Evolutionary conservation across 345 rosid species (phyloP), one percentile per base, ranked within the genome.

Genomic region (Populus euphratica): DNA sequence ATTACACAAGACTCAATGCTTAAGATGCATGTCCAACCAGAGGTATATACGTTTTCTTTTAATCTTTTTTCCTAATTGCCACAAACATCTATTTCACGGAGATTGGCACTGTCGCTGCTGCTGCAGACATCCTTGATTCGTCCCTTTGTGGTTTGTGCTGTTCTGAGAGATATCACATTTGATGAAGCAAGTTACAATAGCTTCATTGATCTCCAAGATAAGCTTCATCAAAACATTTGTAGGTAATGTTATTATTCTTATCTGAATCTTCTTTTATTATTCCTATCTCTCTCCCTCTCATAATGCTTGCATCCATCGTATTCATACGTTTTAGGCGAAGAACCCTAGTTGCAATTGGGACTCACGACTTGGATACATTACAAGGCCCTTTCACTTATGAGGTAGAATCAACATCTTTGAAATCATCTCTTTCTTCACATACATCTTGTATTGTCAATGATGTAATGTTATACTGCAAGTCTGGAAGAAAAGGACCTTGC

Each of bases 181-280:
- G 91, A 93, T 74, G 94, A 96, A 84, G 94, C 91, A 39, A 91
- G 90, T 23, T 92, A 93, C 81, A 92, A 94, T 80, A 96, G 99
- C 87, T 96, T 96, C 79, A 93, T 93, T 64, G 97, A 94, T 84
- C 95, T 96, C 70, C 99, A 96, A 86, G 99, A 96, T 66, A 96
- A 92, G 90, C 91, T 96, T 68, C 98, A 93, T 86, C 95, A 93
- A 74, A 96, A 94, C 78, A 93, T 96, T 27, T 96, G 97, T 86
- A 85, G 98, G 99, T 92, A 90, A 69, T 78, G 0, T 49, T 62
- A 9, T 49, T 52, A 44, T 18, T 17, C 21, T 35, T 11, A 27
- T 73, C 71, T 68, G 10, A 20, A n/a, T 68, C n/a, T 2, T 52
- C n/a, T 18, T 21, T 68, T 38, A 8, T 68, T 36, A 8, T 8